Evolutionary conservation across 192 early-diverging fungal genomes (phyloP).

Genomic region (Backusella luteola): DNA sequence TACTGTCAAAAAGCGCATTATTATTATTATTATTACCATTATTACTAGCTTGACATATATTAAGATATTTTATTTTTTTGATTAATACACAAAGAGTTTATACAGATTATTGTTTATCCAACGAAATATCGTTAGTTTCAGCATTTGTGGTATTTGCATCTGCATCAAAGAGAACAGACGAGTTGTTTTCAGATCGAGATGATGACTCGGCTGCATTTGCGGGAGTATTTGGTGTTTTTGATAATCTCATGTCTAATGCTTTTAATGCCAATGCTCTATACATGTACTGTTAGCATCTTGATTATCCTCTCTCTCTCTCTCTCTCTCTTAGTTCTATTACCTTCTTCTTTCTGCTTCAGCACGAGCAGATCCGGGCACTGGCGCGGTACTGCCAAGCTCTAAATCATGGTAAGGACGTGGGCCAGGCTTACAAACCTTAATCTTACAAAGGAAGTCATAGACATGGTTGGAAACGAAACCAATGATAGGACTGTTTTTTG

Average conservation of each 20-base stretch:
- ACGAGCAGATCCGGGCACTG: conserved; percentile 47
- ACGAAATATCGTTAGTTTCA: neutral
- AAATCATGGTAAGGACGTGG: conserved; percentile 26
- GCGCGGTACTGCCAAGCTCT: conserved; percentile 33
- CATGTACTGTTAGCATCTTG: neutral
- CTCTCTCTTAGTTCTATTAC: conserved; percentile 32
- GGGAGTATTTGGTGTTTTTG: conserved; percentile 15
- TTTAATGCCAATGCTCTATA: conserved; percentile 62
- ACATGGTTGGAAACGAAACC: conserved; percentile 61
- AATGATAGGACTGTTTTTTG: conserved; percentile 50
- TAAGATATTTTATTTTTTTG: neutral
- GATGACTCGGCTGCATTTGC: neutral
- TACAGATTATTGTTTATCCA: neutral
- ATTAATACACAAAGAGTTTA: neutral
- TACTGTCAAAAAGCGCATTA: neutral
- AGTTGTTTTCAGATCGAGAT: neutral
- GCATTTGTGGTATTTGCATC: neutral
- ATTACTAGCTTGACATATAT: neutral
- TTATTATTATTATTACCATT: neutral
- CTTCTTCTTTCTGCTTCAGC: conserved; percentile 69
- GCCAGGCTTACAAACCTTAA: conserved; percentile 54
- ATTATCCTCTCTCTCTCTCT: neutral
- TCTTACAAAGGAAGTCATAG: conserved; percentile 55
- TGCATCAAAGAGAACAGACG: conserved; percentile 20
- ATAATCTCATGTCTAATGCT: conserved; percentile 62